phyloP scores from a whole-genome alignment of 2,329 filamentous ascomycete genomes.

The Rachicladosporium sp. region DNA sequence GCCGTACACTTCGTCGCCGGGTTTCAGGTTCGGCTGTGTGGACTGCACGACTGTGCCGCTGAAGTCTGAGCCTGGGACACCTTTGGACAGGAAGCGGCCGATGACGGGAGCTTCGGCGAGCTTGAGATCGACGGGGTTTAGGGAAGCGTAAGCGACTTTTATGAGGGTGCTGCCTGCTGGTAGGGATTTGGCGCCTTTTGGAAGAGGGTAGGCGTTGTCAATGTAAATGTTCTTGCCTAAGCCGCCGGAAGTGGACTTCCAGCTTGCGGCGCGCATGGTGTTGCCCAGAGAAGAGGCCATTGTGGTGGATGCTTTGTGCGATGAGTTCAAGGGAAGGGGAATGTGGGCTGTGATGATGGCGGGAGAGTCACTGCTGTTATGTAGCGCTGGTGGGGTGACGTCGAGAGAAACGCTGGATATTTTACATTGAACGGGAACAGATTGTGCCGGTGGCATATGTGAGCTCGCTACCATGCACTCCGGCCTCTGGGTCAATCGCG shows the following conservation, averaged over 20 bases:
- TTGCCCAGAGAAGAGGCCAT: slow-evolving; percentile 11
- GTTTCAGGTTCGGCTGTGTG: slow-evolving; percentile 13
- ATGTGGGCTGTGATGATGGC: no score
- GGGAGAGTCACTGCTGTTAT: no score
- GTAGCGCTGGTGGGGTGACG: no score
- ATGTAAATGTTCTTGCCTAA: slow-evolving; percentile 24
- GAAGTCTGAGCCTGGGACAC: slow-evolving; percentile 40
- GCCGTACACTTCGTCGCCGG: slow-evolving; percentile 29
- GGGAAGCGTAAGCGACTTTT: slow-evolving; percentile 27
- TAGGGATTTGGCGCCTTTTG: slow-evolving; percentile 8
- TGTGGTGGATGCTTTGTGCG: background rate
- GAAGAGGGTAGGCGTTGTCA: slow-evolving; percentile 16
- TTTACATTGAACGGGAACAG: no score
- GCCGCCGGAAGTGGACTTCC: slow-evolving; percentile 15
- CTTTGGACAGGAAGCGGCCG: slow-evolving; percentile 22
- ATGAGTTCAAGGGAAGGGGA: no score
- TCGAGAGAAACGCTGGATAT: no score
- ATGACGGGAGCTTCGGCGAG: slow-evolving; percentile 28
- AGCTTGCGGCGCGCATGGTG: slow-evolving; percentile 20
- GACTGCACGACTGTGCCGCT: slow-evolving; percentile 33
- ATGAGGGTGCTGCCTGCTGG: slow-evolving; percentile 27
- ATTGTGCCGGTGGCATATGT: no score
- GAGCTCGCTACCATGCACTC: no score
- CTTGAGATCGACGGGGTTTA: slow-evolving; percentile 41
- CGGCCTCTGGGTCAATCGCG: no score